Evolutionary conservation across 1,139 yeast species (phyloP).

Genomic region (Candida sojae): DNA sequence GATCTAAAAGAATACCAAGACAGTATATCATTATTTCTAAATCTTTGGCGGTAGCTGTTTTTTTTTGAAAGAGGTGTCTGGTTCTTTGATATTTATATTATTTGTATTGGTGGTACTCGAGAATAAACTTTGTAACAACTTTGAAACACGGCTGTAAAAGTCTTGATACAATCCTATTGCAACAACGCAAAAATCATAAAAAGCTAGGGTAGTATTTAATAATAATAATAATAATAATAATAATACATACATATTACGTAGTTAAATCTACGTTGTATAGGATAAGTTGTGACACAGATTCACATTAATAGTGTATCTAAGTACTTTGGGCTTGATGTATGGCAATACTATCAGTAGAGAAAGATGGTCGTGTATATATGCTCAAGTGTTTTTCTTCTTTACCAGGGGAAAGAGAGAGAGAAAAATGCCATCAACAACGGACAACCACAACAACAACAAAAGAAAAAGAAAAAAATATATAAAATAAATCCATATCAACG

Average conservation of each 20-base stretch:
- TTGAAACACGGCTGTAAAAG: constrained; percentile 5
- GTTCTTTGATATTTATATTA: background rate
- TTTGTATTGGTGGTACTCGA: background rate
- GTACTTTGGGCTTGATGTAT: no score
- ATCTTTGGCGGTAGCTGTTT: no score
- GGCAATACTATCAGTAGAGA: background rate
- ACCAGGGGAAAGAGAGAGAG: background rate
- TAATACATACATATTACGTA: no score
- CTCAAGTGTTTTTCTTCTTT: background rate
- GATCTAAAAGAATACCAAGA: background rate
- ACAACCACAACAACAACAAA: background rate
- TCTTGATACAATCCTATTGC: background rate
- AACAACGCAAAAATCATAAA: background rate
- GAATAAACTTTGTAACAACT: background rate
- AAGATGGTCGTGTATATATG: background rate
- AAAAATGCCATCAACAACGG: background rate
- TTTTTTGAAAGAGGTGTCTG: background rate
- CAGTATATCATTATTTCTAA: no score
- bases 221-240: no score
- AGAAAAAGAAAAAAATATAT: background rate
- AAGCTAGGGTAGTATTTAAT: no score
- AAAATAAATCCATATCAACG: background rate
- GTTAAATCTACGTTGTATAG: no score
- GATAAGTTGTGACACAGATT: background rate
- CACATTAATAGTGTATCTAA: no score